phyloP scores from a whole-genome alignment of 257 asterid genomes.

The Gentiana straminea region DNA sequence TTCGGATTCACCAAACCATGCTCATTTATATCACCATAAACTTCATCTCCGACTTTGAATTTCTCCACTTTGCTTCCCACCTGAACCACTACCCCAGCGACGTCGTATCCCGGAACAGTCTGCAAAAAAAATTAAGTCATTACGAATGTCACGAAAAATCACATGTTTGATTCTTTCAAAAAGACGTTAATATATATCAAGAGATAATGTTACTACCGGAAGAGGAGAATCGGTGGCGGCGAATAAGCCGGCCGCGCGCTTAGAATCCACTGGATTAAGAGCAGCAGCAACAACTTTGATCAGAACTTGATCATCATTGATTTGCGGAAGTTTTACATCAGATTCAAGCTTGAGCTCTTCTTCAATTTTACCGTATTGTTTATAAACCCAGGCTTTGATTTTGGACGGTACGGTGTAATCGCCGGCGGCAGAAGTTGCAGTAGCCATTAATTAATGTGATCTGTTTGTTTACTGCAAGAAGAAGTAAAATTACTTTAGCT shows the following conservation, averaged over 20 bases:
- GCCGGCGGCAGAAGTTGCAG: slow-evolving; percentile 8
- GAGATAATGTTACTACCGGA: slow-evolving; percentile 29
- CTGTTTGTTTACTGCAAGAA: too few species aligned
- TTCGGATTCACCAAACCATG: too few species aligned
- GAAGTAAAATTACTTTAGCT: too few species aligned
- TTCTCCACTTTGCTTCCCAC: slow-evolving; percentile 33
- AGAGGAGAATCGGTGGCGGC: slow-evolving; percentile 28
- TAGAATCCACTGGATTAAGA: slow-evolving; percentile 15
- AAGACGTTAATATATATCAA: background rate
- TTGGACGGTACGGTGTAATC: too few species aligned
- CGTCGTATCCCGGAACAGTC: slow-evolving; percentile 92
- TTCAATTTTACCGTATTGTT: too few species aligned
- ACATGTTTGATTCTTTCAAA: too few species aligned
- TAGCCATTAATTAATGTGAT: too few species aligned
- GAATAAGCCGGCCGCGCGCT: slow-evolving; percentile 54
- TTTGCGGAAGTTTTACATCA: slow-evolving; percentile 47
- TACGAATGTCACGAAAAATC: background rate
- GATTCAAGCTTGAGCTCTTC: slow-evolving; percentile 2
- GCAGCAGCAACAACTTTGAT: slow-evolving; percentile 83
- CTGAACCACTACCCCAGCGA: slow-evolving; percentile 73
- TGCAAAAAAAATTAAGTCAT: slow-evolving; percentile 3
- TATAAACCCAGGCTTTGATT: too few species aligned
- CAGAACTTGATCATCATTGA: slow-evolving; percentile 64
- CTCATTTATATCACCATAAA: too few species aligned
- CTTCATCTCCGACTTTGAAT: too few species aligned